Evolutionary conservation across 345 rosid genomes (phyloP).

Genomic region (Citrus hindsii): DNA sequence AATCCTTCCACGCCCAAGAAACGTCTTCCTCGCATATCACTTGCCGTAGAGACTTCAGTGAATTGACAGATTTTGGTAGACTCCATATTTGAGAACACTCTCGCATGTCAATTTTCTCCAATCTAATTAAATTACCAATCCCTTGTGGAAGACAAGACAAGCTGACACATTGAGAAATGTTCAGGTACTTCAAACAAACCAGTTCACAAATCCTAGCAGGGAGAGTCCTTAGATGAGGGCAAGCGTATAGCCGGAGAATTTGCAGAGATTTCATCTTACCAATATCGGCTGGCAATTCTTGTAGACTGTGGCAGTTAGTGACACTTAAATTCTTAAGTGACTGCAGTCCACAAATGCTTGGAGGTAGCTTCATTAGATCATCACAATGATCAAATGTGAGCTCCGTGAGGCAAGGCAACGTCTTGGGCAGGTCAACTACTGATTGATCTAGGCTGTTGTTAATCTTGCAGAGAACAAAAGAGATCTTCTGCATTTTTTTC

Average conservation of each 20-base stretch:
- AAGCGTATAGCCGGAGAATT: slow-evolving; percentile 68
- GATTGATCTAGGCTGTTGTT: slow-evolving; percentile 52
- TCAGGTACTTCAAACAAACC: slow-evolving; percentile 52
- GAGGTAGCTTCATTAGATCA: slow-evolving; percentile 59
- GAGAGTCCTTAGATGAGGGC: slow-evolving; percentile 56
- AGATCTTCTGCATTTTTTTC: slow-evolving; percentile 53
- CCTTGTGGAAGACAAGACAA: slow-evolving; percentile 55
- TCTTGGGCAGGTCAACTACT: slow-evolving; percentile 35
- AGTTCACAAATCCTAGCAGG: slow-evolving; percentile 61
- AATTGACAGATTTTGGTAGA: slow-evolving; percentile 47
- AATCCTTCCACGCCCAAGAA: slow-evolving; percentile 55
- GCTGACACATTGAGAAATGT: slow-evolving; percentile 73
- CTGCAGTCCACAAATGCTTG: slow-evolving; percentile 44
- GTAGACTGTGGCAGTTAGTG: slow-evolving; percentile 80
- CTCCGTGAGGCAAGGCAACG: slow-evolving; percentile 63
- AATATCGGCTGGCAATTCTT: slow-evolving; percentile 46
- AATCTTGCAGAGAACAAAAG: slow-evolving; percentile 74
- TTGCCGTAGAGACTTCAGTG: slow-evolving; percentile 44
- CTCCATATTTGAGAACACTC: slow-evolving; percentile 47
- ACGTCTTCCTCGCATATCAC: slow-evolving; percentile 77
- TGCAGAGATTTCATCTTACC: slow-evolving; percentile 50
- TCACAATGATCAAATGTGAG: slow-evolving; percentile 80
- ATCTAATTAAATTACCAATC: slow-evolving; percentile 44
- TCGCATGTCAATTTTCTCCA: slow-evolving; percentile 94
- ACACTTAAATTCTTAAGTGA: slow-evolving; percentile 61